A percentile compares a stretch with the other conserved stretches of the same genome.
These are phyloP conservation scores for Neurospora sp. DNA, from an alignment of 495 filamentous ascomycete species.

Conservation along the genomic window DNA sequence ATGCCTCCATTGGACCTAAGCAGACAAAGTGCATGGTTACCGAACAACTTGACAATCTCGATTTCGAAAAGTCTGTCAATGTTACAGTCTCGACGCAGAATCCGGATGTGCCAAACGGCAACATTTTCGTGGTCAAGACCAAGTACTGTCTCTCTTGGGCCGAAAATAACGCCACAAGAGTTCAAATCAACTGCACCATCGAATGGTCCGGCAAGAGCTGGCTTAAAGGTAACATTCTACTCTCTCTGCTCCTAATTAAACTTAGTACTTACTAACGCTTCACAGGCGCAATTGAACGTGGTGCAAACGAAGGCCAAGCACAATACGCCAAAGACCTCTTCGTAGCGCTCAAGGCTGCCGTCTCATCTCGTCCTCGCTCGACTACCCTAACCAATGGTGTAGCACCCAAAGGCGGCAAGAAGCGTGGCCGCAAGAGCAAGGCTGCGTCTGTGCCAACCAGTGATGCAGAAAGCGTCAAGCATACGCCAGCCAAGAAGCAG, in stretches of 20 bases:
- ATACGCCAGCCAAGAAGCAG: conserved; percentile 24
- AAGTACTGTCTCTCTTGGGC: conserved; percentile 93
- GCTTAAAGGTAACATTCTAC: conserved; percentile 66
- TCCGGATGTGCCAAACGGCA: conserved; percentile 91
- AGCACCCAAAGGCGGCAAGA: conserved; percentile 40
- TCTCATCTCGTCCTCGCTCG: conserved; percentile 52
- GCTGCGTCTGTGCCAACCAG: conserved; percentile 28
- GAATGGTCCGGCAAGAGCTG: conserved; percentile 98
- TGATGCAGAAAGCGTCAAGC: conserved; percentile 34
- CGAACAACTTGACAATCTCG: conserved; percentile 68
- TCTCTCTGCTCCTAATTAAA: not conserved
- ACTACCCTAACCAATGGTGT: conserved; percentile 26
- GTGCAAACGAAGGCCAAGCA: conserved; percentile 80
- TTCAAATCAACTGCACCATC: conserved; percentile 77
- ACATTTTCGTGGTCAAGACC: conserved; percentile 83
- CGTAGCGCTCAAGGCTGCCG: conserved; percentile 58
- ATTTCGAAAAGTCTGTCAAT: conserved; percentile 77
- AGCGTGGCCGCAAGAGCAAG: conserved; percentile 50
- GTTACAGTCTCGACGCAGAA: conserved; percentile 76
- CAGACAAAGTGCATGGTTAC: conserved; percentile 92
- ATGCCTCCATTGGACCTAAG: conserved; percentile 76
- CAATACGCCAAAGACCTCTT: conserved; percentile 70
- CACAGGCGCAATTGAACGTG: conserved; percentile 85
- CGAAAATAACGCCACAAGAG: conserved; percentile 67
- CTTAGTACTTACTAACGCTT: conserved; percentile 2